Base-by-base conservation (phyloP, 495 filamentous ascomycete genomes). In the Corynascus novoguineensis region DNA sequence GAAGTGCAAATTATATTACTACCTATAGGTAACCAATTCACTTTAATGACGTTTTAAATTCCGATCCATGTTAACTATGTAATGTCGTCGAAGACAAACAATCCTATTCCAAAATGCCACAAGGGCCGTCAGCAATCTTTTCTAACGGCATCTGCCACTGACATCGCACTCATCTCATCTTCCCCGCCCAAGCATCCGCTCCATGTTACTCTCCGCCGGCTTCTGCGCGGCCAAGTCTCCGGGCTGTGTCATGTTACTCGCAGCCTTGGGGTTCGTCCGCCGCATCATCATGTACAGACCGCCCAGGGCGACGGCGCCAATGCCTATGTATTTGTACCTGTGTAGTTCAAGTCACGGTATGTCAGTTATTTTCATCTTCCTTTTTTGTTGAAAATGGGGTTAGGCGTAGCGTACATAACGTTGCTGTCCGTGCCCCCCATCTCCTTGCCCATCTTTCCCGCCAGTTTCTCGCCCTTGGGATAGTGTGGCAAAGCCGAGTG, bases 241-340 rank as follows among this genome's bases (percentile, higher is more conserved):
- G 15, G 21, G 41, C 29, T 54, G 25, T 5, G 37, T 21, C 24
- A 34, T 22, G 28, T 21, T 21, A 19, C 27, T 31, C 5, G 25
- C 17, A 11, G 24, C 2, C 2, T 15, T 41, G 32, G 29, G 8
- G 25, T 19, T 44, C 44, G 14, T 24, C 34, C 47, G 38, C 11
- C 56, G 48, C 56, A 58, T 58, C 31, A 58, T 52, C 46, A 62
- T 50, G 51, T 62, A 62, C 27, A 62, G 35, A 11, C 50, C 55
- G 3, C 42, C 60, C 14, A 62, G 22, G 21, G 55, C 60, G 21
- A 62, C 50, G 4, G 60, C 60, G 14, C 60, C 60, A 12, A 62
- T 22, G 12, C 60, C 60, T 12, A 50, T 37, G 45, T 62, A 58
- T 38, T 55, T 38, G 22, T 50, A 38, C 25, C 40, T 45, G n/a